Evolutionary conservation across 129 eudicot genomes (phyloP).

Genomic region (Chrysanthemum lavandulifolium): DNA sequence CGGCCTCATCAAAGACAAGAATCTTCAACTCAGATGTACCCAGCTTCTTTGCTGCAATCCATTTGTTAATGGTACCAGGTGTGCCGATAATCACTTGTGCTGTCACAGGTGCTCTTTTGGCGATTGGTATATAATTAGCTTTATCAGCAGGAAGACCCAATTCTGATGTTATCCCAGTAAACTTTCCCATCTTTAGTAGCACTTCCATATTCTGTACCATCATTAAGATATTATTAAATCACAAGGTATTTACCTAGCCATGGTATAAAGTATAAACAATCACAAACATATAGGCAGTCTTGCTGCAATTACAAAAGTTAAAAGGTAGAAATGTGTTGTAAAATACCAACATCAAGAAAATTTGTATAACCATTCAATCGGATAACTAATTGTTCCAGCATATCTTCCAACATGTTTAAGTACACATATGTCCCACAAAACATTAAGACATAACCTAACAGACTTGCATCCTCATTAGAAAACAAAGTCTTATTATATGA

Average conservation of each 20-base stretch:
- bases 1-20: no score
- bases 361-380: neutral
- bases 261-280: neutral
- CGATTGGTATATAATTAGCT: neutral
- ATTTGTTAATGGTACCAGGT: no score
- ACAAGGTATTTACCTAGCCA: neutral
- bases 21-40: no score
- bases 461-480: no score
- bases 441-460: no score
- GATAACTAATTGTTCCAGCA: no score
- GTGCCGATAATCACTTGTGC: no score
- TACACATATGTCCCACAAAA: no score
- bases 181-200: constrained; percentile 15
- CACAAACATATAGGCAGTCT: neutral
- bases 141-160: constrained; percentile 15
- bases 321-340: neutral
- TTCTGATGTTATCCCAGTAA: constrained; percentile 10
- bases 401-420: no score
- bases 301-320: neutral
- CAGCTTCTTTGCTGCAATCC: no score
- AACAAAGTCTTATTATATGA: no score
- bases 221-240: neutral
- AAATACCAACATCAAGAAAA: neutral
- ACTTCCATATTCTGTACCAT: constrained; percentile 17
- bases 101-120: no score